Conservation (phyloP, 768 basidiomycete species). For the Phlebiopsis gigantea region DNA sequence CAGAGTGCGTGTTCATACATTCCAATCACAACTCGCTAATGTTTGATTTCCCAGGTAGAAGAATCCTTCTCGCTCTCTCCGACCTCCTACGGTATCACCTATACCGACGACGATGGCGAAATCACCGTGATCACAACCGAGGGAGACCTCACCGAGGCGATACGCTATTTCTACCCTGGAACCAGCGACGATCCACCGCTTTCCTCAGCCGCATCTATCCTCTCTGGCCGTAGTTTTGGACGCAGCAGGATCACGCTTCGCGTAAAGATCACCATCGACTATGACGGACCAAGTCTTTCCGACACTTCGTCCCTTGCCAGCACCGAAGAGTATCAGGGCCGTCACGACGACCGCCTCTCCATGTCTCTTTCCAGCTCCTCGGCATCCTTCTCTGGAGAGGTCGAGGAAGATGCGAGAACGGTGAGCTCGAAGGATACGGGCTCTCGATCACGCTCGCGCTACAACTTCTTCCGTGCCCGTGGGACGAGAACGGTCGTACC, state of each 20-base stretch:
- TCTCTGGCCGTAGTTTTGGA: conserved; percentile 59
- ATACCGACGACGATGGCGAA: conserved; percentile 88
- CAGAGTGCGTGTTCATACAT: conserved; percentile 60
- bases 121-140: conserved; percentile 64
- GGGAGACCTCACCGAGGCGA: conserved; percentile 76
- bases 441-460: conserved; percentile 28
- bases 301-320: conserved; percentile 83
- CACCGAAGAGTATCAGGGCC: conserved; percentile 61
- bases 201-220: conserved; percentile 69
- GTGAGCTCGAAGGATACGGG: conserved; percentile 64
- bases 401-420: conserved; percentile 71
- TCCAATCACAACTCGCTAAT: neutral
- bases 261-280: conserved; percentile 77
- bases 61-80: conserved; percentile 75
- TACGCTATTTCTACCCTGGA: conserved; percentile 78
- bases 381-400: conserved; percentile 25
- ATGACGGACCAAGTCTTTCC: conserved; percentile 86
- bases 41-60: conserved; percentile 56
- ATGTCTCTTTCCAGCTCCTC: conserved; percentile 42
- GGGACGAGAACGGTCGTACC: conserved; percentile 23
- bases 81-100: conserved; percentile 67
- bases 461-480: conserved; percentile 17
- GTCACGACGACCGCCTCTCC: conserved; percentile 46
- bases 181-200: conserved; percentile 58
- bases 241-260: conserved; percentile 70